Evolutionary conservation across 2,329 filamentous ascomycete species (phyloP).

Genomic region (Trichoderma brevicompactum): DNA sequence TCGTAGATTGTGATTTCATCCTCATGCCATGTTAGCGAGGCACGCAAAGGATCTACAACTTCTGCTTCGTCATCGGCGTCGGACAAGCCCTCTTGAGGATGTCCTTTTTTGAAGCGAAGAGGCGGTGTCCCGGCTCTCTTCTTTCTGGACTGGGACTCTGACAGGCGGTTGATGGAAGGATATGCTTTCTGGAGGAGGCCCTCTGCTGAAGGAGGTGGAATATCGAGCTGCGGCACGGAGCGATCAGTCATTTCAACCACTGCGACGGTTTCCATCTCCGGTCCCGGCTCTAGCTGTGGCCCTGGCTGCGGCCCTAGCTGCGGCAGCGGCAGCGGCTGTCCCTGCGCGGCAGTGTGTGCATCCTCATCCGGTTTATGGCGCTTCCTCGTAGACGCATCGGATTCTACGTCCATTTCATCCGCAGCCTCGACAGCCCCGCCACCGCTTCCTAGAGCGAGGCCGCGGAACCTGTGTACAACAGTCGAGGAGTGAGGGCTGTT

Average conservation of each 20-base stretch:
- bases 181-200: conserved; percentile 31
- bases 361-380: conserved; percentile 43
- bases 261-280: conserved; percentile 3
- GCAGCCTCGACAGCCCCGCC: conserved; percentile 46
- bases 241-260: not conserved
- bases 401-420: conserved; percentile 39
- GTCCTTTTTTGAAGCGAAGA: conserved; percentile 37
- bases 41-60: conserved; percentile 58
- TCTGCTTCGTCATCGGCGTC: conserved; percentile 42
- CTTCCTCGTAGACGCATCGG: conserved; percentile 43
- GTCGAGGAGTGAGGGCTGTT: conserved; percentile 55
- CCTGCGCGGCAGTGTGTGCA: conserved; percentile 37
- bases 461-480: conserved; percentile 57
- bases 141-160: conserved; percentile 47
- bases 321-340: not conserved
- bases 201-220: conserved; percentile 8
- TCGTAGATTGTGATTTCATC: conserved; percentile 71
- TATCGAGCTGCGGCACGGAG: not conserved
- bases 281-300: not conserved
- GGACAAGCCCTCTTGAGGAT: conserved; percentile 33
- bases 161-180: conserved; percentile 46
- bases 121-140: conserved; percentile 48
- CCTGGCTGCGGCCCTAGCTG: conserved; percentile 5
- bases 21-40: conserved; percentile 68
- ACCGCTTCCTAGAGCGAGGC: conserved; percentile 54